A percentile compares a stretch with the other conserved stretches of the same genome.
These are phyloP conservation scores for Quercus dentata DNA, from an alignment of 306 rosid genomes.

Conservation along the genomic window DNA sequence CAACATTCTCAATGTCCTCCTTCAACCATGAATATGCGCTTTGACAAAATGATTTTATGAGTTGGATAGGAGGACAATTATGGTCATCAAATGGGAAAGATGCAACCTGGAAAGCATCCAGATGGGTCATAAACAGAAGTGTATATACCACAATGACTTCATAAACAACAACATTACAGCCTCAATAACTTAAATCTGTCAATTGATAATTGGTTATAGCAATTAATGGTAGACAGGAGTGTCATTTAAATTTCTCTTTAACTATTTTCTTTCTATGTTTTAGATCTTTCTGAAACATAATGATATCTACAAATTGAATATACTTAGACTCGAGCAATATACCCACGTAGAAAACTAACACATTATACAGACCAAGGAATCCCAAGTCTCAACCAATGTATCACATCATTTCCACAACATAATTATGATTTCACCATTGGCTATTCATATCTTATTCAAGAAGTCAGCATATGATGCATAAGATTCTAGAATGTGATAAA, in stretches of 20 bases:
- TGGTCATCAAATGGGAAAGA: slow-evolving; percentile 93
- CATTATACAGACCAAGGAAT: too few relatives aligned
- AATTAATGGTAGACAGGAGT: not conserved
- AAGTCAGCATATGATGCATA: too few relatives aligned
- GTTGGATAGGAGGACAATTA: slow-evolving; percentile 88
- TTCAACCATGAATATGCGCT: slow-evolving; percentile 93
- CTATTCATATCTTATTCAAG: too few relatives aligned
- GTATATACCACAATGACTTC: slow-evolving; percentile 18
- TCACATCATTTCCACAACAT: too few relatives aligned
- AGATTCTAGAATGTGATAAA: too few relatives aligned
- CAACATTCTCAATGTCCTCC: slow-evolving; percentile 91
- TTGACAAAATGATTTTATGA: slow-evolving; percentile 79
- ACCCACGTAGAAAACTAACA: not conserved
- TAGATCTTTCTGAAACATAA: not conserved
- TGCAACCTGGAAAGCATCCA: slow-evolving; percentile 69
- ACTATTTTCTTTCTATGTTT: not conserved
- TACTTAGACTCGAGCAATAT: not conserved
- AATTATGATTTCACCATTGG: too few relatives aligned
- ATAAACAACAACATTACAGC: slow-evolving; percentile 9
- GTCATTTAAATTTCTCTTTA: not conserved
- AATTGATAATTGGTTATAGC: not conserved
- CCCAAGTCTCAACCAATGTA: too few relatives aligned
- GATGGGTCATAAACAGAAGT: slow-evolving; percentile 21
- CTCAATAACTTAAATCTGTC: not conserved
- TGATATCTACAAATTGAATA: not conserved